Base-by-base conservation (phyloP, 441 rosid genomes). In the Hypseocharis bilobata region DNA sequence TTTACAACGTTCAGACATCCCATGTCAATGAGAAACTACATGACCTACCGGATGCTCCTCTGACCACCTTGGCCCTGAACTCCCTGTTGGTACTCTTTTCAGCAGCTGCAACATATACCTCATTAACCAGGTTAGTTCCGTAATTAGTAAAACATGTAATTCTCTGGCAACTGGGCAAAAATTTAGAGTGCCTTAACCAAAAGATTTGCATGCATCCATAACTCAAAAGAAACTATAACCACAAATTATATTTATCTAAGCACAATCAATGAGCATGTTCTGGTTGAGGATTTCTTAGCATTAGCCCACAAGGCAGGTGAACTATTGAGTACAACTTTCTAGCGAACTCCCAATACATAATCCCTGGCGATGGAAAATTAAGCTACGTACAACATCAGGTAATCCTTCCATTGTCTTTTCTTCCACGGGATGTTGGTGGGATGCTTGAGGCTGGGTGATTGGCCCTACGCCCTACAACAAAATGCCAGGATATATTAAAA, bases 391-490 rank as follows among this genome's bases (percentile, higher is more conserved):
- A 44, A 72, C 78, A 74, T 82, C 81, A 89, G 60, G 85, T 77
- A 72, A 86, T 85, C 80, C 88, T 89, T 81, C 92, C 98, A 64
- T 84, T 81, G 77, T 94, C 98, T 80, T 84, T 88, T 84, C 88
- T 91, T 72, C 94, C 96, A 55, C 91, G 91, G 64, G 92, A 85
- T 78, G 96, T 69, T 7, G 97, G 83, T 14, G 84, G 91, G 54
- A 86, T 83, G 82, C 80, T 87, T 27, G 90, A 72, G 66, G 81
- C 76, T 30, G 91, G 82, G 79, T 86, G 85, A 80, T 79, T 88
- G 56, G 80, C 81, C 85, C 91, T 82, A 70, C 91, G 96, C 70
- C 97, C 96, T 91, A 72, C 87, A 82, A 60, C 45, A 72, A 29
- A 76, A 63, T 57, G 17, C 26, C 65, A 63, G 20, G 8, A 47